These are phyloP conservation scores for Gloeopeniophorella convolvens DNA, from an alignment of 768 basidiomycete genomes.

Conservation along the genomic window DNA sequence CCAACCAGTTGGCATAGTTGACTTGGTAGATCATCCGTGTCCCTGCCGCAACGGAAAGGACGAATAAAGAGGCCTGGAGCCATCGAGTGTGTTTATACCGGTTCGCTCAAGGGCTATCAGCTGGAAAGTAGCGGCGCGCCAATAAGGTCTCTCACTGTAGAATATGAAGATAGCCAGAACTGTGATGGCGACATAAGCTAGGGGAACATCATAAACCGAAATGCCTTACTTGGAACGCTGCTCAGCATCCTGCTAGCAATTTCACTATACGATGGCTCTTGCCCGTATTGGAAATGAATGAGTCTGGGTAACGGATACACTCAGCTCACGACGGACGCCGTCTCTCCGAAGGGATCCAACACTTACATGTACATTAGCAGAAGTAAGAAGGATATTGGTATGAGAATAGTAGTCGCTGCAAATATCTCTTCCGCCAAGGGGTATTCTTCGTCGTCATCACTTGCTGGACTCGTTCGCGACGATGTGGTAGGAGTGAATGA, in stretches of 20 bases:
- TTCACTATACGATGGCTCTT: slow-evolving; percentile 42
- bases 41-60: slow-evolving; percentile 51
- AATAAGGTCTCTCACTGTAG: slow-evolving; percentile 46
- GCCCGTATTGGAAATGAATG: slow-evolving; percentile 73
- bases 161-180: slow-evolving; percentile 73
- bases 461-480: background rate
- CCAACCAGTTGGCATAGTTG: slow-evolving; percentile 61
- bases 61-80: slow-evolving; percentile 53
- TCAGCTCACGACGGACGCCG: background rate
- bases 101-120: slow-evolving; percentile 40
- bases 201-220: slow-evolving; percentile 63
- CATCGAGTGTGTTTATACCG: slow-evolving; percentile 52
- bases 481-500: background rate
- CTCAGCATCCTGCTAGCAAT: slow-evolving; percentile 53
- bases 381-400: slow-evolving; percentile 69
- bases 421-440: slow-evolving; percentile 64
- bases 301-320: slow-evolving; percentile 42
- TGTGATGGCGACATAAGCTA: slow-evolving; percentile 57
- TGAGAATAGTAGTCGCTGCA: slow-evolving; percentile 54
- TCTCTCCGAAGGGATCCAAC: background rate
- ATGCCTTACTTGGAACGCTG: slow-evolving; percentile 62
- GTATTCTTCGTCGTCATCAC: slow-evolving; percentile 32
- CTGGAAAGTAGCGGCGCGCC: background rate
- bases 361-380: slow-evolving; percentile 83
- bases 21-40: slow-evolving; percentile 65